Evolutionary conservation across 257 asterid species (phyloP).

Genomic region (Fraxinus americana): DNA sequence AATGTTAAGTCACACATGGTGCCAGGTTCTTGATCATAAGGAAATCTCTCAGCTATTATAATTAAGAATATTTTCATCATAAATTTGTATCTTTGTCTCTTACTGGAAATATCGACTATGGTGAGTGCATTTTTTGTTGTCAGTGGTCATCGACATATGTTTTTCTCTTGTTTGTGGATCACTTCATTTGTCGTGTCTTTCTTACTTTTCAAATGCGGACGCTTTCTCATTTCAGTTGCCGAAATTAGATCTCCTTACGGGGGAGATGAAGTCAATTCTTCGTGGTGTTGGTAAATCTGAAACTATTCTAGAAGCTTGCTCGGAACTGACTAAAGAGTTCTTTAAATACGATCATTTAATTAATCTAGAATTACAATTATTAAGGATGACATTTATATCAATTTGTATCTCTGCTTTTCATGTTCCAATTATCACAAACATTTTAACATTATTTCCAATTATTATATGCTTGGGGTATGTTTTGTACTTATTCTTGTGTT

Average conservation of each 20-base stretch:
- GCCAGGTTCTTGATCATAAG: not conserved
- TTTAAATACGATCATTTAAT: no score
- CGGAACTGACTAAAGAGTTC: no score
- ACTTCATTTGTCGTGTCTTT: not conserved
- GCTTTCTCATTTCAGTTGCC: constrained; percentile 56
- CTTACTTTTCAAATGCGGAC: not conserved
- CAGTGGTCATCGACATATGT: not conserved
- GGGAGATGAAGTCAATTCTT: constrained; percentile 71
- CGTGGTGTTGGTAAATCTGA: no score
- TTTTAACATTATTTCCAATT: no score
- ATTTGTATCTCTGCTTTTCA: no score
- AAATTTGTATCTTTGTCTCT: not conserved
- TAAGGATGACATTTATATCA: not conserved
- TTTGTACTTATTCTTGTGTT: no score
- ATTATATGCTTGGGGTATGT: no score
- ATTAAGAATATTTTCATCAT: not conserved
- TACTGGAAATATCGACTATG: not conserved
- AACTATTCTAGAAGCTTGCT: no score
- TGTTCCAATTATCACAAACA: no score
- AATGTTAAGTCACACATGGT: not conserved
- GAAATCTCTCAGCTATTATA: not conserved
- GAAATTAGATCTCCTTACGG: constrained; percentile 49
- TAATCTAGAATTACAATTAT: no score
- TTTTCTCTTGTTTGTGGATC: no score
- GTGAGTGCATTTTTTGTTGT: not conserved